Evolutionary conservation across 75 land plant genomes (phyloP).

Genomic region (Gnetum montanum): DNA sequence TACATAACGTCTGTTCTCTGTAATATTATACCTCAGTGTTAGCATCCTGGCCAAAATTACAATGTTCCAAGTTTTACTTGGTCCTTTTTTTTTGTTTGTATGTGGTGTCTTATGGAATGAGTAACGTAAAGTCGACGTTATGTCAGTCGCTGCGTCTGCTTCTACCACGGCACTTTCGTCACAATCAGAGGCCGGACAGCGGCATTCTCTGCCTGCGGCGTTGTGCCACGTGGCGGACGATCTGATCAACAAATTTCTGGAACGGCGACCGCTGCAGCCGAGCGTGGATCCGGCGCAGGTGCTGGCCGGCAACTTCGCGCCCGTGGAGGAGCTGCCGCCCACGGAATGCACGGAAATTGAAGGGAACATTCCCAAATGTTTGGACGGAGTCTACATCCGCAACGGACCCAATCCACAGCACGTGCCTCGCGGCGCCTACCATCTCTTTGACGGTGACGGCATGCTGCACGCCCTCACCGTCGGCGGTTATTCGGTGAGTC

Average conservation of each 20-base stretch:
- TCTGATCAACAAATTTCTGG: constrained; percentile 35
- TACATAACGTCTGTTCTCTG: no score
- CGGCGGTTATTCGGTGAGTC: constrained; percentile 19
- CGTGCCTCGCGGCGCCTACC: constrained; percentile 42
- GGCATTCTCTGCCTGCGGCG: not conserved
- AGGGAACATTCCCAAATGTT: constrained; percentile 43
- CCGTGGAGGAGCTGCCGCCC: constrained; percentile 58
- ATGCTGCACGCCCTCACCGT: constrained; percentile 60
- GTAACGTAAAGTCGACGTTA: no score
- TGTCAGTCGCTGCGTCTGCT: no score
- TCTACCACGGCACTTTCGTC: no score
- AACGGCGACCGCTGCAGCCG: constrained; percentile 14
- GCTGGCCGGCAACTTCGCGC: constrained; percentile 48
- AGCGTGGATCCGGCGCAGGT: constrained; percentile 37
- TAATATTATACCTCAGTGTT: no score
- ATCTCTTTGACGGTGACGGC: constrained; percentile 82
- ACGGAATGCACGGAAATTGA: constrained; percentile 16
- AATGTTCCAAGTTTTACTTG: no score
- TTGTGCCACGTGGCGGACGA: constrained; percentile 32
- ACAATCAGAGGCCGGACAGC: no score
- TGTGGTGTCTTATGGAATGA: no score
- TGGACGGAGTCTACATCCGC: constrained; percentile 55
- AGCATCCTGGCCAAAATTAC: no score
- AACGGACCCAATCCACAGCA: constrained; percentile 72
- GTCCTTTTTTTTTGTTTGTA: no score